Evolutionary conservation across 1,284 basidiomycete genomes (phyloP).

Genomic region (Apiotrichum laibachii): DNA sequence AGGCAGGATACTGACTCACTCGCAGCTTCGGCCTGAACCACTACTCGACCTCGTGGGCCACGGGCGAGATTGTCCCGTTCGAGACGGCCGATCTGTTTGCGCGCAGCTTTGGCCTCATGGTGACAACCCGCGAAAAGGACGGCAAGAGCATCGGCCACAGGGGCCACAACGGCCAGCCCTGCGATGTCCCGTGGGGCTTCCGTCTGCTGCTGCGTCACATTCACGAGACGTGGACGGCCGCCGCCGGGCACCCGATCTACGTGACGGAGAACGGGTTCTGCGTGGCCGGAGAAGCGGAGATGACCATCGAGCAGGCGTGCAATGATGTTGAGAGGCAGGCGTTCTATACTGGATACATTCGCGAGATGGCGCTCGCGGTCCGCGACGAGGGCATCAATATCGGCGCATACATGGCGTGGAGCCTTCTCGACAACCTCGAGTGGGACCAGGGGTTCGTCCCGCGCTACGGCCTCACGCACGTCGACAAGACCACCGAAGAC

Average conservation of each 20-base stretch:
- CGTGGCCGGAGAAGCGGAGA: constrained; percentile 4
- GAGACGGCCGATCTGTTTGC: background rate
- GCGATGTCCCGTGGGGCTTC: constrained; percentile 26
- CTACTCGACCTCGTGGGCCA: constrained; percentile 26
- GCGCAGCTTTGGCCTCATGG: constrained; percentile 12
- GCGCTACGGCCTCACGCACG: constrained; percentile 2
- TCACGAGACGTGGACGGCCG: constrained; percentile 4
- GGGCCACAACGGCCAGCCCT: constrained; percentile 33
- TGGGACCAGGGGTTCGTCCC: constrained; percentile 2
- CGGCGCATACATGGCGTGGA: constrained; percentile 36
- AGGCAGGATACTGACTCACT: no score
- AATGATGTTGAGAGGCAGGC: constrained; percentile 27
- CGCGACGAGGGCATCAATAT: constrained; percentile 28
- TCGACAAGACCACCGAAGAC: background rate
- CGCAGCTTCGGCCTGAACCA: constrained; percentile 31
- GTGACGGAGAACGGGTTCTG: constrained; percentile 26
- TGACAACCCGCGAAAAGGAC: constrained; percentile 23
- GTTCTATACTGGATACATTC: constrained; percentile 31
- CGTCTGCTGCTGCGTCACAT: constrained; percentile 19
- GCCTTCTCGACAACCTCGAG: constrained; percentile 20
- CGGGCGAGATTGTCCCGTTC: constrained; percentile 6
- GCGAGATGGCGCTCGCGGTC: constrained; percentile 26
- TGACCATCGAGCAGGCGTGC: constrained; percentile 17
- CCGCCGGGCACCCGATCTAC: constrained; percentile 14
- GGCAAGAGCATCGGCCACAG: constrained; percentile 28